phyloP scores from a whole-genome alignment of 306 rosid species.

The Glycyrrhiza uralensis region DNA sequence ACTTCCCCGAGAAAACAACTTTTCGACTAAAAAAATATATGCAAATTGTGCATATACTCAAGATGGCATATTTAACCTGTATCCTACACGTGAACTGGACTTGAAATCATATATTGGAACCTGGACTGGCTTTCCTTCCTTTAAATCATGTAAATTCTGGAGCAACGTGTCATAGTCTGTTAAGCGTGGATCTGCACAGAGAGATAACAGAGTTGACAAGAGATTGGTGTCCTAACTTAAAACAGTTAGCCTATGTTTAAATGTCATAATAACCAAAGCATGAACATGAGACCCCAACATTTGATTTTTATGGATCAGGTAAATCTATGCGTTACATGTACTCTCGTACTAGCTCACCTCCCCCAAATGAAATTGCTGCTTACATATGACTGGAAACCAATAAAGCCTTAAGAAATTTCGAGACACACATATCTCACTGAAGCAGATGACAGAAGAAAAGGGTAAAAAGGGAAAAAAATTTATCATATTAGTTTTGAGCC shows the following conservation, averaged over 20 bases:
- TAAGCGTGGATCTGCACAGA: constrained; percentile 89
- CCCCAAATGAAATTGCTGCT: background rate
- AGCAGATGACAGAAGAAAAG: background rate
- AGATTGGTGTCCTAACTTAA: constrained; percentile 22
- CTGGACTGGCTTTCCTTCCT: constrained; percentile 73
- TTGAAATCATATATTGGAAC: constrained; percentile 97
- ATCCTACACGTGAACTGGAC: constrained; percentile 88
- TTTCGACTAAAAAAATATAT: constrained; percentile 15
- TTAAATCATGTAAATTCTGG: constrained; percentile 81
- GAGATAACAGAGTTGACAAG: constrained; percentile 17
- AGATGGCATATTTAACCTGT: constrained; percentile 57
- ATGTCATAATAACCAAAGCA: constrained; percentile 21
- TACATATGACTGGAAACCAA: background rate
- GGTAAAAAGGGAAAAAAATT: background rate
- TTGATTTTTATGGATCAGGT: constrained; percentile 4
- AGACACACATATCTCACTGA: background rate
- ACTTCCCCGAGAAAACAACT: background rate
- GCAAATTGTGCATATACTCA: constrained; percentile 21
- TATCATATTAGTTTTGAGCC: background rate
- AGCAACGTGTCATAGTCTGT: constrained; percentile 93
- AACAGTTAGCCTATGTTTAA: constrained; percentile 3
- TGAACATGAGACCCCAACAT: constrained; percentile 8
- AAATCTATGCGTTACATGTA: background rate
- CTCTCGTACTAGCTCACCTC: background rate
- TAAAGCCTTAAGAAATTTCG: background rate